phyloP scores from a whole-genome alignment of 805 yeast species.

The Wickerhamomyces subpelliculosus region DNA sequence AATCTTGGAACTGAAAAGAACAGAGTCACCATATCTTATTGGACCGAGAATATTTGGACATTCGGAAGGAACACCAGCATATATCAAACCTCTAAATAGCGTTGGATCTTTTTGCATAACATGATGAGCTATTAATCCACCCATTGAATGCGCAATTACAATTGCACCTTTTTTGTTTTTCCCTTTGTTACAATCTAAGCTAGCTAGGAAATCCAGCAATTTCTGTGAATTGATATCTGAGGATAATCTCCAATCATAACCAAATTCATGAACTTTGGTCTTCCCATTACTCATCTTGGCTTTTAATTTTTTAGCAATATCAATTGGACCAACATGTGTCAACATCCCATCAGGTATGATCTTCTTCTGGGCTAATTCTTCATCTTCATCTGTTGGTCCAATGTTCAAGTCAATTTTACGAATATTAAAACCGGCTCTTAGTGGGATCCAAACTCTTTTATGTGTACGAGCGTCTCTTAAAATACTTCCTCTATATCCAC shows the following conservation, averaged over 20 bases:
- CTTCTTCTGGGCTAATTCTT: slow-evolving; percentile 40
- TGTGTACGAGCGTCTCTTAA: slow-evolving; percentile 58
- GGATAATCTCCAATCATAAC: slow-evolving; percentile 92
- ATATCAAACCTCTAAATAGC: slow-evolving; percentile 66
- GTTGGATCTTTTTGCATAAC: slow-evolving; percentile 64
- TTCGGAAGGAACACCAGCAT: slow-evolving; percentile 78
- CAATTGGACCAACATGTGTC: slow-evolving; percentile 83
- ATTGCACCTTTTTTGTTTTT: slow-evolving; percentile 51
- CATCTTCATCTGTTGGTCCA: slow-evolving; percentile 72
- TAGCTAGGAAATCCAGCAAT: slow-evolving; percentile 40
- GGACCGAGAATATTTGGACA: slow-evolving; percentile 88
- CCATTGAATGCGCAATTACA: slow-evolving; percentile 91
- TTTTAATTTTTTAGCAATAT: slow-evolving; percentile 58
- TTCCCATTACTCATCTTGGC: slow-evolving; percentile 52
- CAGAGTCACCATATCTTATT: slow-evolving; percentile 71
- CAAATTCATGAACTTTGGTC: slow-evolving; percentile 62
- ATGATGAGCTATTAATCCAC: slow-evolving; percentile 80
- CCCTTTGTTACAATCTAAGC: slow-evolving; percentile 33
- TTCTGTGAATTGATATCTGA: slow-evolving; percentile 46
- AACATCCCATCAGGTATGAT: slow-evolving; percentile 73
- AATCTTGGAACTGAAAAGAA: slow-evolving; percentile 64
- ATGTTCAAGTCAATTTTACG: slow-evolving; percentile 61
- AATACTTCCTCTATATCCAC: slow-evolving; percentile 85
- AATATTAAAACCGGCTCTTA: slow-evolving; percentile 76
- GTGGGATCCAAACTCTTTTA: slow-evolving; percentile 79